phyloP scores from a whole-genome alignment of 306 rosid genomes.

The Gastrolobium villosum region DNA sequence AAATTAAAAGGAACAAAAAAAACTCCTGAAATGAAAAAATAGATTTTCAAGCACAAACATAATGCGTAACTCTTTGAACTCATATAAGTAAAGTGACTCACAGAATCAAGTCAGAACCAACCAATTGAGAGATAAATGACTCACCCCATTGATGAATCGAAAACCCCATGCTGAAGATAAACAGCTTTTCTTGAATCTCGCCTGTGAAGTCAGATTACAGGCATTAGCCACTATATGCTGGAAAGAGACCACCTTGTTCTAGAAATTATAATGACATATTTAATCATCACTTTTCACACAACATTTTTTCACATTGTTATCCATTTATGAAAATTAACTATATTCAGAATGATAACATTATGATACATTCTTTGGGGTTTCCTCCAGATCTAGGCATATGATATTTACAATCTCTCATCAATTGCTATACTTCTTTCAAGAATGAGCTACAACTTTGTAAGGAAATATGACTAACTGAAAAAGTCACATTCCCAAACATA shows the following conservation, averaged over 20 bases:
- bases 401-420: not conserved
- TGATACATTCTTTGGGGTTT: not conserved
- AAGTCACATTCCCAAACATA: constrained; percentile 8
- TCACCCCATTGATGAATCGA: constrained; percentile 98
- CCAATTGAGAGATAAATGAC: constrained; percentile 47
- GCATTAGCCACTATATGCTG: constrained; percentile 41
- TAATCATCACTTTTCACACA: constrained; percentile 9
- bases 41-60: constrained; percentile 12
- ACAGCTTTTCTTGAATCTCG: constrained; percentile 90
- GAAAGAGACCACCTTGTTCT: constrained; percentile 5
- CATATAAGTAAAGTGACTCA: constrained; percentile 4
- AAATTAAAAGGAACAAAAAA: too few species aligned
- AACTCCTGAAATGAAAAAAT: too few species aligned
- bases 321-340: constrained; percentile 13
- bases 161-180: constrained; percentile 90
- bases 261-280: constrained; percentile 37
- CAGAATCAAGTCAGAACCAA: constrained; percentile 34
- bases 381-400: not conserved
- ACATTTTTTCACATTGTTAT: not conserved
- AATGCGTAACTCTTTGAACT: constrained; percentile 9
- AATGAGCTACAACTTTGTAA: constrained; percentile 3
- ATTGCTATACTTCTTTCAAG: not conserved
- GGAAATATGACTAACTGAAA: not conserved
- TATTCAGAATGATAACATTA: constrained; percentile 6
- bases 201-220: constrained; percentile 63